Evolutionary conservation across 257 asterid genomes (phyloP).

Genomic region (Solanum corneliomulleri): DNA sequence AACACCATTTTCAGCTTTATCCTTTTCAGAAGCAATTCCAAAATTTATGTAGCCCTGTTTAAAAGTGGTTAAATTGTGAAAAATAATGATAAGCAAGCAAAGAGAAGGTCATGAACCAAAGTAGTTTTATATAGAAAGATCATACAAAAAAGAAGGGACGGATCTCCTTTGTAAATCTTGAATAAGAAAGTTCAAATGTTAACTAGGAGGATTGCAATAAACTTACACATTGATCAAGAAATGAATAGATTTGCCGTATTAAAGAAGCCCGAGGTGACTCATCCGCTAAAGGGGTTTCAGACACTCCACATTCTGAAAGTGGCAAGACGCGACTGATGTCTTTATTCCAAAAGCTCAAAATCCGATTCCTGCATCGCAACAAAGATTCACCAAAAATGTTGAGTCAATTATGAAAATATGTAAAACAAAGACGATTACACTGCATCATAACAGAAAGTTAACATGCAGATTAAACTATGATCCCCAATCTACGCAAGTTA

Average conservation of each 20-base stretch:
- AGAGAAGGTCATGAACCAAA: not conserved
- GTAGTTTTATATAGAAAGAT: not conserved
- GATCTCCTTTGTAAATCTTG: conserved; percentile 4
- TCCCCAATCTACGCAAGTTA: not conserved
- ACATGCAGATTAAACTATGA: not conserved
- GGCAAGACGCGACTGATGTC: conserved; percentile 79
- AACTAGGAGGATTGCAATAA: conserved; percentile 2
- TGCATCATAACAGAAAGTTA: not conserved
- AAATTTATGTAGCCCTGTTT: conserved; percentile 86
- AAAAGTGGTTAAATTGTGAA: conserved; percentile 5
- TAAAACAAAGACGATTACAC: not conserved
- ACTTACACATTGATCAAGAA: conserved; percentile 93
- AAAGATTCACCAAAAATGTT: conserved; percentile 14
- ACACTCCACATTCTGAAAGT: conserved; percentile 65
- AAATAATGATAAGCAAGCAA: not conserved
- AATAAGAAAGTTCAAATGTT: not conserved
- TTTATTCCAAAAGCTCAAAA: conserved; percentile 89
- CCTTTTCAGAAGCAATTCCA: conserved; percentile 76
- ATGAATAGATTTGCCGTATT: conserved; percentile 56
- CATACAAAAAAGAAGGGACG: not conserved
- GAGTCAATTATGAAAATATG: not conserved
- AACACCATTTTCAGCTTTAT: conserved; percentile 33
- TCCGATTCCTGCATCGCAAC: conserved; percentile 56
- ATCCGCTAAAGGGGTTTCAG: conserved; percentile 39
- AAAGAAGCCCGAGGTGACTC: conserved; percentile 57